Base-by-base conservation (phyloP, 176 grass and related monocot genomes). In the Tuctoria greenei region DNA sequence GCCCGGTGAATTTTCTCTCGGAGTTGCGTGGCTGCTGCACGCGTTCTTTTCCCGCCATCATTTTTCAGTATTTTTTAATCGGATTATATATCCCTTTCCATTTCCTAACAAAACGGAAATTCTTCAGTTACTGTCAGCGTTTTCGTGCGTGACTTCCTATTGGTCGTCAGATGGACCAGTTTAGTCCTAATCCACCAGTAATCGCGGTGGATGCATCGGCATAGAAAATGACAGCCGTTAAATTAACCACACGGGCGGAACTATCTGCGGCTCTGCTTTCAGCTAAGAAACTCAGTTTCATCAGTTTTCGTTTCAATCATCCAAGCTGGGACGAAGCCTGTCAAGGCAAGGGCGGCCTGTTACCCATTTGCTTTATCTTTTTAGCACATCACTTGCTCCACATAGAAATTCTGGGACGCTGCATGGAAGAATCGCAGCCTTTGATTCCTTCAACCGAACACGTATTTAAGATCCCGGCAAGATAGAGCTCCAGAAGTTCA, bases 401-500 rank as follows among this genome's bases (percentile, higher is more conserved):
- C 31, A 31, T 31, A 31, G 2, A 3, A 31, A 31, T 31, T 31
- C 31, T 31, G 31, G 31, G 31, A 31, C 31, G 31, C 31, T 31
- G 77, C 52, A 12, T 18, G 52, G 37, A 46, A 25, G 67, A 65
- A 25, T 15, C 61, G 12, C 0, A 67, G 13, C 34, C 11, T 60
- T 51, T 74, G 70, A 80, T 59, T 45, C 17, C 0, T 80, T 74
- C 76, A 67, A 74, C 51, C 11, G 40, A 69, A 2, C n/a, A 10
- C 5, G 16, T 16, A 39, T 73, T 57, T 25, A 1, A 20, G 9
- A 23, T 54, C 51, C 20, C 51, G 20, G 58, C 58, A 54, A 47
- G 25, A 16, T 11, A 7, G 1, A 18, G 41, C 41, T 35, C 9
- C 14, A 37, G 28, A 31, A 61, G 27, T 37, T 6, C 17, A 67